Evolutionary conservation across 2,329 filamentous ascomycete genomes (phyloP).

Genomic region (Dactylellina leptospora): DNA sequence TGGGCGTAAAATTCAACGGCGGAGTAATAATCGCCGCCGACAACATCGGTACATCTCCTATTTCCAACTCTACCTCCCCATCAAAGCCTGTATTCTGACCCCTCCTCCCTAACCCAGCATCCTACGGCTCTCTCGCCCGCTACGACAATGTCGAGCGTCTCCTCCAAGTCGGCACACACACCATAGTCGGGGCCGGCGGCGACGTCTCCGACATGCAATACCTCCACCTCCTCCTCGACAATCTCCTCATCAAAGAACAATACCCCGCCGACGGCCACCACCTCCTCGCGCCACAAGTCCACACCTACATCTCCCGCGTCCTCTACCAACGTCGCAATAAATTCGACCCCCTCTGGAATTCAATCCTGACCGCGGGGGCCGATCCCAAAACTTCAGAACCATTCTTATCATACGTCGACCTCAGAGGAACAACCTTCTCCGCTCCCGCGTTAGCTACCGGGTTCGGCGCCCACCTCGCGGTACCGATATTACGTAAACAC

Average conservation of each 20-base stretch:
- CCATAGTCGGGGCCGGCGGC: constrained; percentile 91
- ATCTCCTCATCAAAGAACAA: constrained; percentile 89
- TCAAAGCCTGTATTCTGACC: constrained; percentile 10
- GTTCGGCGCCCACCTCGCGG: constrained; percentile 89
- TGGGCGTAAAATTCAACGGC: constrained; percentile 94
- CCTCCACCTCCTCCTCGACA: constrained; percentile 69
- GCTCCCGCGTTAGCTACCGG: constrained; percentile 90
- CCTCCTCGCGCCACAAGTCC: constrained; percentile 90
- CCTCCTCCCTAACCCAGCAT: constrained; percentile 69
- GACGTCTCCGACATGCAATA: constrained; percentile 99
- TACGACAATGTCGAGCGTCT: constrained; percentile 98
- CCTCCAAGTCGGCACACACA: constrained; percentile 82
- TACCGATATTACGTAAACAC: constrained; percentile 85
- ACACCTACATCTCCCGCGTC: constrained; percentile 95
- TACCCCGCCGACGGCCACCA: constrained; percentile 69
- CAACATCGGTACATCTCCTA: constrained; percentile 77
- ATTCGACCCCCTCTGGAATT: constrained; percentile 98
- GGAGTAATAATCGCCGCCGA: constrained; percentile 97
- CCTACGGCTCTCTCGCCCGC: constrained; percentile 94
- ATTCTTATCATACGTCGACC: constrained; percentile 89
- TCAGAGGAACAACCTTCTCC: constrained; percentile 90
- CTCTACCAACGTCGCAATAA: constrained; percentile 94
- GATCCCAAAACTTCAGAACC: constrained; percentile 63
- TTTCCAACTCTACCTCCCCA: constrained; percentile 12
- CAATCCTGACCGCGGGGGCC: constrained; percentile 87